Percentiles rank a stretch among this genome's conserved stretches.
Conservation (phyloP, 1,139 yeast species). For the Pichia sp. region DNA sequence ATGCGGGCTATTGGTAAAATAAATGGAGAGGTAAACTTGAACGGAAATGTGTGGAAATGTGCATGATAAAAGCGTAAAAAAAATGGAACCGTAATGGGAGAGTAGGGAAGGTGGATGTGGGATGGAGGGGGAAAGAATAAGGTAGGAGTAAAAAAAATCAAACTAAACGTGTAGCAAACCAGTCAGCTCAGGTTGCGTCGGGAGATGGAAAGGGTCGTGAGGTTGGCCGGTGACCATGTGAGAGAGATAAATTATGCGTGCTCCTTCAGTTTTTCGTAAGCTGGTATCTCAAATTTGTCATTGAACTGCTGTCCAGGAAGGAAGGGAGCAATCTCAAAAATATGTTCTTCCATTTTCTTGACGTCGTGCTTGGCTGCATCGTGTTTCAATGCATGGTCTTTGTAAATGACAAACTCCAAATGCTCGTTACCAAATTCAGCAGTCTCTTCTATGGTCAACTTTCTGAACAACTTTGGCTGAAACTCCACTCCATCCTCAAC, state of each 20-base stretch:
- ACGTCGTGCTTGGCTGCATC: slow-evolving; percentile 22
- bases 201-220: background rate
- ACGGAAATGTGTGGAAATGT: background rate
- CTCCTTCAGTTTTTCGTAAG: slow-evolving; percentile 45
- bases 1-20: background rate
- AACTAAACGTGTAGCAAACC: slow-evolving; percentile 2
- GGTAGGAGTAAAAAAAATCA: background rate
- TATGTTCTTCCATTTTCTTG: slow-evolving; percentile 48
- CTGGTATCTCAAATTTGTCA: slow-evolving; percentile 65
- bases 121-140: background rate
- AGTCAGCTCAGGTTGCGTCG: background rate
- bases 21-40: background rate
- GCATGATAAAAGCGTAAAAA: background rate
- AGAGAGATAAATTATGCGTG: background rate
- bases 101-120: background rate
- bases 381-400: slow-evolving; percentile 44
- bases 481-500: slow-evolving; percentile 74
- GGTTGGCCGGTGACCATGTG: background rate
- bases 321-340: slow-evolving; percentile 65
- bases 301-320: slow-evolving; percentile 71
- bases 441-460: slow-evolving; percentile 35
- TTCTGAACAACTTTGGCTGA: slow-evolving; percentile 71
- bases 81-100: background rate
- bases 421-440: slow-evolving; percentile 37
- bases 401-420: slow-evolving; percentile 63